Conservation (phyloP, 768 basidiomycete genomes). For the Kwoniella sp. region DNA sequence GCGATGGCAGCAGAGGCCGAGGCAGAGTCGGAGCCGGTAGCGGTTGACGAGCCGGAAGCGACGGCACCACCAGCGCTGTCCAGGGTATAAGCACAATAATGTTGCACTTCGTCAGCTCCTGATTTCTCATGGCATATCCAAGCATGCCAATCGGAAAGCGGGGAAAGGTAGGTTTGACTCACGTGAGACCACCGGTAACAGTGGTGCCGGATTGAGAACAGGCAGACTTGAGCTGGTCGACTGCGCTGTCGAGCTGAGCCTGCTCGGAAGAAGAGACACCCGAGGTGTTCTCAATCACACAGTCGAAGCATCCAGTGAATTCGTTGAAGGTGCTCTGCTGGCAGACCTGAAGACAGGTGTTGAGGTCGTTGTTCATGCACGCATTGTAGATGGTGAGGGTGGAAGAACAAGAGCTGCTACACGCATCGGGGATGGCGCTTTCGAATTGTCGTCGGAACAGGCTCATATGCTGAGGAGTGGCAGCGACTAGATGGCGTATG, state of each 20-base stretch:
- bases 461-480: constrained; percentile 17
- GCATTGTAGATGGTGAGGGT: constrained; percentile 22
- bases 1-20: background rate
- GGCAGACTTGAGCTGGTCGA: constrained; percentile 19
- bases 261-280: constrained; percentile 16
- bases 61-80: background rate
- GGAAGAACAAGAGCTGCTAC: constrained; percentile 5
- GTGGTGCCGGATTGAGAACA: constrained; percentile 18
- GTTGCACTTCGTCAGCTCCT: too few relatives aligned
- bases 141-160: too few relatives aligned
- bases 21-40: constrained; percentile 6
- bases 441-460: constrained; percentile 10
- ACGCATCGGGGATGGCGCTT: constrained; percentile 12
- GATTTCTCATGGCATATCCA: background rate
- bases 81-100: too few relatives aligned
- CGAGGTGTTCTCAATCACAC: constrained; percentile 9
- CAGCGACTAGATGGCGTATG: constrained; percentile 1
- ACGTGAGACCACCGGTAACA: constrained; percentile 23
- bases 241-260: constrained; percentile 19
- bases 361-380: constrained; percentile 11
- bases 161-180: constrained; percentile 1
- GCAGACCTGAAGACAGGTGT: constrained; percentile 16
- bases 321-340: constrained; percentile 22
- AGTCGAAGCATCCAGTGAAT: constrained; percentile 21
- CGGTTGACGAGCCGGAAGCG: constrained; percentile 5